Percentiles rank a stretch among this genome's conserved stretches.
Conservation (phyloP, 2,329 filamentous ascomycete genomes). For the Pezicula neosporulosa region DNA sequence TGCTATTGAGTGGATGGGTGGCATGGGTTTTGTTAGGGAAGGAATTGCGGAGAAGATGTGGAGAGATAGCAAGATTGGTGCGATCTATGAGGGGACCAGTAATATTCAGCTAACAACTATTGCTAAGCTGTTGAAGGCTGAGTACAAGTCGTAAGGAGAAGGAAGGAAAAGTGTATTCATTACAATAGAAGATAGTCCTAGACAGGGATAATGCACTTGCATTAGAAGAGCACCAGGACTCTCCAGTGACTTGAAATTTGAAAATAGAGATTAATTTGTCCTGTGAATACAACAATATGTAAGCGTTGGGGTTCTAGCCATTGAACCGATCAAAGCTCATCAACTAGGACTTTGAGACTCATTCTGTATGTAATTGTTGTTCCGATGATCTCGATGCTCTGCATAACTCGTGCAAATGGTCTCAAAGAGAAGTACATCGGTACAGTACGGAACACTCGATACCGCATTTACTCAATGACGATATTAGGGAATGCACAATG, state of each 20-base stretch:
- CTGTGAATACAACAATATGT: too few species aligned
- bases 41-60: slow-evolving; percentile 97
- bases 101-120: slow-evolving; percentile 72
- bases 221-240: neutral
- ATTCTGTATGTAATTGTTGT: too few species aligned
- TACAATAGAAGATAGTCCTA: neutral
- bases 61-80: slow-evolving; percentile 96
- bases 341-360: too few species aligned
- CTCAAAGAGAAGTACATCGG: too few species aligned
- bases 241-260: too few species aligned
- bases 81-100: slow-evolving; percentile 92
- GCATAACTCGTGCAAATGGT: neutral
- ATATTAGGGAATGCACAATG: too few species aligned
- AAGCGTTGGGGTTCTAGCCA: too few species aligned
- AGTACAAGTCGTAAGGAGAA: slow-evolving; percentile 43
- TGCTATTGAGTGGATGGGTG: slow-evolving; percentile 98
- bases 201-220: neutral
- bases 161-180: too few species aligned
- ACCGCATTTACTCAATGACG: too few species aligned
- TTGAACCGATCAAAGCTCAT: too few species aligned
- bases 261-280: too few species aligned
- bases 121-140: slow-evolving; percentile 65
- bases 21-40: slow-evolving; percentile 85
- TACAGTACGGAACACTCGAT: too few species aligned
- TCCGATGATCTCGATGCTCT: neutral